phyloP scores from a whole-genome alignment of 495 filamentous ascomycete genomes.

The Pyrenula massariospora region DNA sequence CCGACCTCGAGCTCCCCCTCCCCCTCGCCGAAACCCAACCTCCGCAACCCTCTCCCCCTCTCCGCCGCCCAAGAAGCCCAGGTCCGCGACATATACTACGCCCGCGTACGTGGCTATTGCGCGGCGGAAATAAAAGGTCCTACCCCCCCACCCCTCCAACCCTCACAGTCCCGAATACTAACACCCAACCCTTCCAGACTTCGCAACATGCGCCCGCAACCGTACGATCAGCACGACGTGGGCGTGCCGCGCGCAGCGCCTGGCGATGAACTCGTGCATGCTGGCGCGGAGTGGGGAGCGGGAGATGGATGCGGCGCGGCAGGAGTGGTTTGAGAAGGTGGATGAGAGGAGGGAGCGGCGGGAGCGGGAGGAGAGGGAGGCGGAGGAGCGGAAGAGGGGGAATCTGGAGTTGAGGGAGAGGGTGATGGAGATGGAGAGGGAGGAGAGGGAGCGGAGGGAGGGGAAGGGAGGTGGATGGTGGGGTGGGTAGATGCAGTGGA shows the following conservation, averaged over 20 bases:
- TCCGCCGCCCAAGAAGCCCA: slow-evolving; percentile 84
- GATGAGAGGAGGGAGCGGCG: slow-evolving; percentile 51
- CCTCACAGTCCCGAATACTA: background rate
- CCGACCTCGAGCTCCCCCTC: slow-evolving; percentile 8
- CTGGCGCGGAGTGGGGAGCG: slow-evolving; percentile 66
- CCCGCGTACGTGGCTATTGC: slow-evolving; percentile 68
- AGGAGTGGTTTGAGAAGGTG: slow-evolving; percentile 80
- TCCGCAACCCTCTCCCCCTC: slow-evolving; percentile 79
- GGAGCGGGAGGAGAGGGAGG: slow-evolving; percentile 42
- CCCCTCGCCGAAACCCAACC: slow-evolving; percentile 11
- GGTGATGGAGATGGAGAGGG: slow-evolving; percentile 43
- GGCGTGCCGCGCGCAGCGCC: slow-evolving; percentile 65
- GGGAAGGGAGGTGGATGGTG: slow-evolving; percentile 6
- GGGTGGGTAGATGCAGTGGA: background rate
- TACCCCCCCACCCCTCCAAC: background rate
- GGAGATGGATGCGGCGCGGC: slow-evolving; percentile 77
- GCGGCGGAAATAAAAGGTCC: slow-evolving; percentile 77
- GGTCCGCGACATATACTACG: slow-evolving; percentile 83
- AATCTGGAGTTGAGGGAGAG: slow-evolving; percentile 14
- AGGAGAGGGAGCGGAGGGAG: slow-evolving; percentile 22
- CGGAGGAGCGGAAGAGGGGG: slow-evolving; percentile 32
- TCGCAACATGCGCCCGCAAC: slow-evolving; percentile 77
- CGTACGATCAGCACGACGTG: slow-evolving; percentile 79
- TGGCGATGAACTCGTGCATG: slow-evolving; percentile 92
- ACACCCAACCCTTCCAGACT: slow-evolving; percentile 40